Evolutionary conservation across 1,139 yeast species (phyloP).

Genomic region (Zygosaccharomyces sapae): DNA sequence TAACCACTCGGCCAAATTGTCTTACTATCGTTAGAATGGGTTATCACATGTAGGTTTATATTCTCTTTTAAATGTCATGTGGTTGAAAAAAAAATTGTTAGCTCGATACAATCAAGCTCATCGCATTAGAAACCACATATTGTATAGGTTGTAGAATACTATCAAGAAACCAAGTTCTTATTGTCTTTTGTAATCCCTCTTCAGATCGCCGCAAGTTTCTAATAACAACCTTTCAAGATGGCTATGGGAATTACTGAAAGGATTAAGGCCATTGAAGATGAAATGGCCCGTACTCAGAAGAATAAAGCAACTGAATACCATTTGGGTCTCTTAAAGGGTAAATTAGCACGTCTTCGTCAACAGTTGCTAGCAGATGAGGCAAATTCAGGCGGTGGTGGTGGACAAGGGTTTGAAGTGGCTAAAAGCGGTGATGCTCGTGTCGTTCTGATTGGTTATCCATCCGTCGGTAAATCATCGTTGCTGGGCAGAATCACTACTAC

Average conservation of each 20-base stretch:
- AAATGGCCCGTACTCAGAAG: constrained; percentile 90
- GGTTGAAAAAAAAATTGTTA: not conserved
- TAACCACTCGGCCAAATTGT: constrained; percentile 48
- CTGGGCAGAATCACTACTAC: constrained; percentile 85
- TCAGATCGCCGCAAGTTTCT: not conserved
- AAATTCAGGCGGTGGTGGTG: constrained; percentile 59
- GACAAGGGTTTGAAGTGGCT: constrained; percentile 92
- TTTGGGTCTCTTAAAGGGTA: constrained; percentile 88
- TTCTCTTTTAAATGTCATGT: too few species aligned
- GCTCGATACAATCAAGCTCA: not conserved
- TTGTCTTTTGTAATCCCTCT: not conserved
- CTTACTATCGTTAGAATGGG: not conserved
- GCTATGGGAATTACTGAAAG: constrained; percentile 52
- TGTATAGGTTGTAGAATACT: not conserved
- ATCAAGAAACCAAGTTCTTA: not conserved
- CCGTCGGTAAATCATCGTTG: constrained; percentile 93
- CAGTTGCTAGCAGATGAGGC: constrained; percentile 89
- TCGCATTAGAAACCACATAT: not conserved
- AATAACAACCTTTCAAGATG: constrained; percentile 7
- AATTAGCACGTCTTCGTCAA: constrained; percentile 88
- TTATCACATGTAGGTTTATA: too few species aligned
- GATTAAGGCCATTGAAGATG: constrained; percentile 87
- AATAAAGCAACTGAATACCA: constrained; percentile 98
- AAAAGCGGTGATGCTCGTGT: constrained; percentile 97
- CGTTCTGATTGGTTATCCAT: constrained; percentile 92